Percentiles rank a stretch among this genome's conserved stretches.
Evolutionary conservation across 495 filamentous ascomycete genomes (phyloP).

Genomic region (Penicillium odoratum): DNA sequence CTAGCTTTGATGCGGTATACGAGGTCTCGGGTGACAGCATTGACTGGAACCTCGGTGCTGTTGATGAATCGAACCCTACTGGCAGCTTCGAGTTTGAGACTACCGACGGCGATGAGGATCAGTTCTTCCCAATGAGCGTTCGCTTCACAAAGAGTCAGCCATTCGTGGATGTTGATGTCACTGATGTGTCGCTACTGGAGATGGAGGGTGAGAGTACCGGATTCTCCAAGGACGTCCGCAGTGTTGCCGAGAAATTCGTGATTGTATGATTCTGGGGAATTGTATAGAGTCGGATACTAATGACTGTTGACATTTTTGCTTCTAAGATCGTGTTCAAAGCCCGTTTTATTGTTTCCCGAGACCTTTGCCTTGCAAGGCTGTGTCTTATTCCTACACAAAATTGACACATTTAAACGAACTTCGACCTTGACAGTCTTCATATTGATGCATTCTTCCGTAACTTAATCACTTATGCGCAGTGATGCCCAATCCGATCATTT

Average conservation of each 20-base stretch:
- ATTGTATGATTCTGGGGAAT: conserved; percentile 61
- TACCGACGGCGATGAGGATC: conserved; percentile 74
- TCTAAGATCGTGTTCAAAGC: conserved; percentile 27
- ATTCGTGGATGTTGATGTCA: conserved; percentile 88
- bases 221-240: conserved; percentile 88
- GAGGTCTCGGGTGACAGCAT: conserved; percentile 91
- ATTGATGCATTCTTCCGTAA: neutral
- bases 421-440: neutral
- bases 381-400: conserved; percentile 21
- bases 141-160: conserved; percentile 83
- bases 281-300: conserved; percentile 46
- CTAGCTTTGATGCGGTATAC: conserved; percentile 89
- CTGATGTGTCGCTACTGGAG: conserved; percentile 69
- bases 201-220: conserved; percentile 74
- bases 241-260: conserved; percentile 74
- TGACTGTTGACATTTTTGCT: conserved; percentile 29
- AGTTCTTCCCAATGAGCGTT: conserved; percentile 97
- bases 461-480: conserved; percentile 1
- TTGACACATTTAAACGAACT: conserved; percentile 18
- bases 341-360: conserved; percentile 17
- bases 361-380: conserved; percentile 6
- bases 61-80: conserved; percentile 75
- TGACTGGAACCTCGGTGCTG: conserved; percentile 85
- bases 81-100: conserved; percentile 95
- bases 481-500: conserved; percentile 20